Base-by-base conservation (phyloP, 345 rosid species). In the Hibiscus tridactylites region DNA sequence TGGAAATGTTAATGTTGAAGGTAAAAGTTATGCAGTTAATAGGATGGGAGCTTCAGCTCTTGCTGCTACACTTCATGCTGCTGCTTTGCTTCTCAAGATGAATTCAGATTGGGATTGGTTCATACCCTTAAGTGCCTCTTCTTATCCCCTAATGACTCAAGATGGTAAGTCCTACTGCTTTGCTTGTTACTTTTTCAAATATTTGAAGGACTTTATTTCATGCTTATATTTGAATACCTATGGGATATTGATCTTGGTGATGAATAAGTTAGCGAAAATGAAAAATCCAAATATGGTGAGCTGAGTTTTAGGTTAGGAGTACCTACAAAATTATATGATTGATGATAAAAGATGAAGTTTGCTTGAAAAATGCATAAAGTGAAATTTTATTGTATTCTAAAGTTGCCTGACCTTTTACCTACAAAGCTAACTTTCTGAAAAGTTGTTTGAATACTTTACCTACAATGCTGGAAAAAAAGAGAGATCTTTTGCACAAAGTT, bases 21-120 rank as follows among this genome's bases (percentile, higher is more conserved):
- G 80, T 28, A 87, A 81, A 84, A 87, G 97, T 50, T 86, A 86
- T 72, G 84, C 87, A 3, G 84, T 88, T 9, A 88, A 90, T 0
- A 83, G 82, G 26, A 70, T 87, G 62, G 92, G 92, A 39, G 88
- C 90, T 13, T 86, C 90, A 0, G 87, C 85, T 88, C 88, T 88
- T 6, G 86, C 93, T 1, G 87, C 84, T 74, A 88, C 90, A 59
- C 86, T 88, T 0, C 93, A 88, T 59, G 90, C 90, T 54, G 86
- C 85, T 3, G 93, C 93, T 12, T 79, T 88, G 54, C 81, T 88
- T 78, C 77, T 88, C 76, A 85, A 79, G 76, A 80, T 72, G 8
- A 80, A 83, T 24, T 76, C 79, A 21, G 85, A 86, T 62, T 88
- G 93, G 93, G 90, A 88, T 77, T 88, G 93, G 93, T 88, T 86